Evolutionary conservation across 129 eudicot genomes (phyloP).

Genomic region (Tagetes patula): DNA sequence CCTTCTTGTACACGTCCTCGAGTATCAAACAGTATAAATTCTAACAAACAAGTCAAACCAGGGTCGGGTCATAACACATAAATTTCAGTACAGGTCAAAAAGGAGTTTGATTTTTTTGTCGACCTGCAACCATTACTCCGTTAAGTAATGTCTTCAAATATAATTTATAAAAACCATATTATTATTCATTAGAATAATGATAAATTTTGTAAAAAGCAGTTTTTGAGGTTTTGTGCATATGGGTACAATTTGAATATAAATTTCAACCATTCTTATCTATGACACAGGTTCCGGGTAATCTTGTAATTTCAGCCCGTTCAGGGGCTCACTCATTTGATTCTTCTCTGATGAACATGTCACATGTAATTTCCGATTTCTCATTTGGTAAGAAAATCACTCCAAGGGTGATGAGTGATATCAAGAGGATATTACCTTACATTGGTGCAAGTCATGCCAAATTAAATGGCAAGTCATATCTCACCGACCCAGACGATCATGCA

Average conservation of each 20-base stretch:
- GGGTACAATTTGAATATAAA: not conserved
- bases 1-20: too few species aligned
- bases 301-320: constrained; percentile 84
- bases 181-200: not conserved
- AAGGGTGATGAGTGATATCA: constrained; percentile 65
- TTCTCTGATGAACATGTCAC: constrained; percentile 91
- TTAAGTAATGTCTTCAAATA: not conserved
- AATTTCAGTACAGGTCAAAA: not conserved
- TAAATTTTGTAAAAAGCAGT: not conserved
- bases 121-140: constrained; percentile 11
- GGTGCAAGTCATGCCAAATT: constrained; percentile 75
- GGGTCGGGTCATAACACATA: not conserved
- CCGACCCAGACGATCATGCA: constrained; percentile 58
- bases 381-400: constrained; percentile 77
- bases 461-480: constrained; percentile 58
- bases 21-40: too few species aligned
- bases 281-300: constrained; percentile 94
- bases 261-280: constrained; percentile 14
- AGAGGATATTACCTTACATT: constrained; percentile 64
- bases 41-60: not conserved
- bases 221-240: constrained; percentile 3
- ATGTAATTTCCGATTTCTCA: constrained; percentile 59
- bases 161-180: constrained; percentile 2
- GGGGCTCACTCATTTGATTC: constrained; percentile 91
- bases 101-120: not conserved